Evolutionary conservation across 2,329 filamentous ascomycete genomes (phyloP).

Genomic region (Aspergillus puulaauensis): DNA sequence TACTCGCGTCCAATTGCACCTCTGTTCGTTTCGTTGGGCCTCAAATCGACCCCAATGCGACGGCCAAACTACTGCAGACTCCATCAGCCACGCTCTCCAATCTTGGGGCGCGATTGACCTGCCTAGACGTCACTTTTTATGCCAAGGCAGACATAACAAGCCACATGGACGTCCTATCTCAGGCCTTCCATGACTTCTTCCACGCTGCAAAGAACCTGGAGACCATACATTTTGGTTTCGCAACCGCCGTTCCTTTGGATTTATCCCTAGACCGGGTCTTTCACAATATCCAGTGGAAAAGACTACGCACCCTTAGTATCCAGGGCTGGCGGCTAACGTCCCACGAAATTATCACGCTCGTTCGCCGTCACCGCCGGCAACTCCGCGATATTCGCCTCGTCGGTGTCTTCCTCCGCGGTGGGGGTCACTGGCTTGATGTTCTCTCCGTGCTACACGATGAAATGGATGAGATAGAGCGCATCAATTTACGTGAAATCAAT

Average conservation of each 20-base stretch:
- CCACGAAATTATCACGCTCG: slow-evolving; percentile 60
- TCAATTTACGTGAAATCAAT: slow-evolving; percentile 62
- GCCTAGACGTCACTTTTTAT: slow-evolving; percentile 64
- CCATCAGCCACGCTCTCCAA: slow-evolving; percentile 50
- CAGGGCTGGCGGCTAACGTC: slow-evolving; percentile 63
- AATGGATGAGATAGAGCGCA: slow-evolving; percentile 59
- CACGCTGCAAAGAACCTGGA: slow-evolving; percentile 59
- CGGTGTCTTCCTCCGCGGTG: slow-evolving; percentile 61
- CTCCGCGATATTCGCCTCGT: slow-evolving; percentile 60
- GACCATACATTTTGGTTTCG: slow-evolving; percentile 65
- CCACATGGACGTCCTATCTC: slow-evolving; percentile 58
- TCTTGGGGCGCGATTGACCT: slow-evolving; percentile 58
- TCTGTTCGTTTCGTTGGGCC: slow-evolving; percentile 62
- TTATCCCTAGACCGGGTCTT: slow-evolving; percentile 62
- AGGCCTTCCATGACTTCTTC: slow-evolving; percentile 59
- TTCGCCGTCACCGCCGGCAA: slow-evolving; percentile 55
- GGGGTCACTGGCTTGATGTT: slow-evolving; percentile 61
- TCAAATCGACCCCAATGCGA: slow-evolving; percentile 62
- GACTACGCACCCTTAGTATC: slow-evolving; percentile 63
- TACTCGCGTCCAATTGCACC: slow-evolving; percentile 56
- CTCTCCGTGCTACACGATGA: slow-evolving; percentile 56
- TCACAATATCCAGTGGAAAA: slow-evolving; percentile 61
- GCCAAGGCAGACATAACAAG: slow-evolving; percentile 57
- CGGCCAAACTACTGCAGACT: slow-evolving; percentile 50
- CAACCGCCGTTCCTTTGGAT: slow-evolving; percentile 55